These are phyloP conservation scores for Mycena sanguinolenta DNA, from an alignment of 768 basidiomycete species.

Conservation along the genomic window DNA sequence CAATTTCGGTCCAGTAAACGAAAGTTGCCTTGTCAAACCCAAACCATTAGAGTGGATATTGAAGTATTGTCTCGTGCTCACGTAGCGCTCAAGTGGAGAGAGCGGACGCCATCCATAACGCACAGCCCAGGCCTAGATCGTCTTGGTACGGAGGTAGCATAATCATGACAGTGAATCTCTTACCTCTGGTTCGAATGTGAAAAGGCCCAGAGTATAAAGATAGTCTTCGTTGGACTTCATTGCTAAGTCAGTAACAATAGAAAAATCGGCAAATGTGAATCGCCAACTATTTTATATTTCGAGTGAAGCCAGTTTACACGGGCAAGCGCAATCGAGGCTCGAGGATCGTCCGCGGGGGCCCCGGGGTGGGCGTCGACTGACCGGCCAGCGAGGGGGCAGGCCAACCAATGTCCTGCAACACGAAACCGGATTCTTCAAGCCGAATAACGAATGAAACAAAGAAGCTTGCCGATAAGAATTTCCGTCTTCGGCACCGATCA, in stretches of 20 bases:
- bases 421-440: background rate
- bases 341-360: constrained; percentile 51
- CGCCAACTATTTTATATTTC: constrained; percentile 54
- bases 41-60: background rate
- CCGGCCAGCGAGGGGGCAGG: constrained; percentile 47
- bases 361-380: constrained; percentile 32
- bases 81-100: constrained; percentile 59
- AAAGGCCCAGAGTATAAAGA: constrained; percentile 56
- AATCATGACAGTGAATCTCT: constrained; percentile 10
- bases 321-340: constrained; percentile 56
- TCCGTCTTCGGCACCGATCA: constrained; percentile 51
- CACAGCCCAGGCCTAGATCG: constrained; percentile 53
- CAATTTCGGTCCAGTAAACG: constrained; percentile 61
- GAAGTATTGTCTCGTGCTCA: constrained; percentile 22
- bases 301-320: constrained; percentile 60
- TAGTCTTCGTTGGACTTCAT: constrained; percentile 55
- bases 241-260: background rate
- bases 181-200: constrained; percentile 56
- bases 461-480: constrained; percentile 54
- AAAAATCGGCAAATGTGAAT: background rate
- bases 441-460: background rate
- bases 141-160: background rate
- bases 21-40: constrained; percentile 49
- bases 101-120: constrained; percentile 59
- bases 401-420: constrained; percentile 50